phyloP scores from a whole-genome alignment of 2,329 filamentous ascomycete genomes.

The Calonectria pteridis region DNA sequence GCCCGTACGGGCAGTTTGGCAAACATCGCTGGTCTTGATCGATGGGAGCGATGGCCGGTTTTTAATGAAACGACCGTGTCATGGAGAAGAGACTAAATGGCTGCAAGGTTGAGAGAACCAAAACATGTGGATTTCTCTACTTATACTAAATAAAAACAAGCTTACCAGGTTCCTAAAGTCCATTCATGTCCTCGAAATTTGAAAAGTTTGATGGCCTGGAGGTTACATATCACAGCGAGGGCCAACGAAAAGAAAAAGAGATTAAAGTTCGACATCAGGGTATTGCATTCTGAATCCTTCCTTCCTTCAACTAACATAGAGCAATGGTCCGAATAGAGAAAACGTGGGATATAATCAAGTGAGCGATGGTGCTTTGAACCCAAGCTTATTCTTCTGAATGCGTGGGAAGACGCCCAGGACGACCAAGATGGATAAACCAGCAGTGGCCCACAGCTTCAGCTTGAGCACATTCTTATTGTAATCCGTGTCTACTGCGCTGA shows the following conservation, averaged over 20 bases:
- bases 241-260: not conserved
- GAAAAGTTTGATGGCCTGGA: not conserved
- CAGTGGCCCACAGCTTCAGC: conserved; percentile 81
- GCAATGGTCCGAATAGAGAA: not conserved
- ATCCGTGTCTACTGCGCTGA: conserved; percentile 80
- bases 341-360: conserved; percentile 15
- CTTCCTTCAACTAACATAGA: not conserved
- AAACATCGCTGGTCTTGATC: not conserved
- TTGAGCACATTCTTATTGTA: conserved; percentile 78
- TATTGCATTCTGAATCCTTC: not conserved
- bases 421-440: conserved; percentile 75
- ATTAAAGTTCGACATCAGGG: not conserved
- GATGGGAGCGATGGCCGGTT: not conserved
- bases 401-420: conserved; percentile 81
- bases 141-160: not conserved
- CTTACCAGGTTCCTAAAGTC: not conserved
- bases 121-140: not conserved
- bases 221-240: not conserved
- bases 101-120: not conserved
- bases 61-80: too few species aligned
- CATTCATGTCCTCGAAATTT: not conserved
- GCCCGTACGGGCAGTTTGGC: not conserved
- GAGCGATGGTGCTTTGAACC: conserved; percentile 50
- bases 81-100: not conserved
- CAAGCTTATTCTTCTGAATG: conserved; percentile 86